Percentiles rank a stretch among this genome's conserved stretches.
These are phyloP conservation scores for Mycena citricolor DNA, from an alignment of 1,284 basidiomycete species.

Conservation along the genomic window DNA sequence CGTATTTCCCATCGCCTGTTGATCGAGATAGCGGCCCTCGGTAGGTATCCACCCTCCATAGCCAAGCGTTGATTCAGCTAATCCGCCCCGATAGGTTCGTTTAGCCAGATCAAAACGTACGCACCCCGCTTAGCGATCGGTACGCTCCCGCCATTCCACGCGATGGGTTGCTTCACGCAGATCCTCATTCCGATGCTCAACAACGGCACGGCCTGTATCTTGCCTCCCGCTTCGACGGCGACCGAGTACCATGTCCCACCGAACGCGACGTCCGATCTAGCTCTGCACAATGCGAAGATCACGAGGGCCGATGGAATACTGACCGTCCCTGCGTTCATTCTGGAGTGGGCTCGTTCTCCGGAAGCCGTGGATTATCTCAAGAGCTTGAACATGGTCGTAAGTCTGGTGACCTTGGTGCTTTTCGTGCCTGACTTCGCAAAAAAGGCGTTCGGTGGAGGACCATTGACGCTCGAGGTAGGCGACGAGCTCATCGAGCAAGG, in stretches of 20 bases:
- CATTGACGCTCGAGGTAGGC: constrained; percentile 29
- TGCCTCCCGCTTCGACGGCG: constrained; percentile 30
- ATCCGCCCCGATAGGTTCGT: too few species aligned
- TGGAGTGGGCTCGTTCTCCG: constrained; percentile 30
- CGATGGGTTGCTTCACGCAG: constrained; percentile 32
- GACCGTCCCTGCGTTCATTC: constrained; percentile 37
- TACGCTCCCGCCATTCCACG: constrained; percentile 34
- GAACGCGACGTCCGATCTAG: constrained; percentile 33
- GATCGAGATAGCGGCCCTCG: constrained; percentile 2
- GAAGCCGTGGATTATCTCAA: constrained; percentile 31
- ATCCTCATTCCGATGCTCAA: constrained; percentile 28
- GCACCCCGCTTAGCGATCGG: constrained; percentile 25
- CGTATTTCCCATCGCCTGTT: constrained; percentile 22
- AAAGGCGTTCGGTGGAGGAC: constrained; percentile 31
- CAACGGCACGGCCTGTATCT: constrained; percentile 29
- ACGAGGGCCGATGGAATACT: constrained; percentile 31
- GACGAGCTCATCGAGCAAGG: constrained; percentile 29
- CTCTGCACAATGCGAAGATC: constrained; percentile 31
- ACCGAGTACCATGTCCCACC: constrained; percentile 25
- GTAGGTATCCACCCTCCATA: too few species aligned
- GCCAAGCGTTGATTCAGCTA: too few species aligned
- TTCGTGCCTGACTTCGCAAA: not conserved
- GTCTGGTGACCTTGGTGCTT: constrained; percentile 12
- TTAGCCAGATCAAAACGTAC: not conserved
- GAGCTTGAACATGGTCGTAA: constrained; percentile 32